Evolutionary conservation across 139 green algal species (phyloP), one percentile per base, ranked within the genome.

Genomic region (Pedinophyceae sp.): DNA sequence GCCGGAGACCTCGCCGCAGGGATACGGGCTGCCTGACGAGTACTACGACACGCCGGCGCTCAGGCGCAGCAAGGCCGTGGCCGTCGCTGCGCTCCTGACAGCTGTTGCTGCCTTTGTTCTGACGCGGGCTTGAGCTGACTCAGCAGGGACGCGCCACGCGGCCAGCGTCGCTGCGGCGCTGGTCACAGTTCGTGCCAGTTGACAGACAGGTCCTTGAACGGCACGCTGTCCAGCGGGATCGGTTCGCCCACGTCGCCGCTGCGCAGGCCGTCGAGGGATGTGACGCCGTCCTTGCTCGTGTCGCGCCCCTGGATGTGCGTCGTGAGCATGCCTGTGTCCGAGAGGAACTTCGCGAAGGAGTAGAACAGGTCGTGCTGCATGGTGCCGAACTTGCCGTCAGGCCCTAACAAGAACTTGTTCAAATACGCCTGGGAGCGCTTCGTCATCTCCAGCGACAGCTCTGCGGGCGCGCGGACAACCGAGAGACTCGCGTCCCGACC

Each of bases 331-430:
- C 74, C 70, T 1, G 27, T 54, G 1, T 58, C 30, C 5, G 54
- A 57, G 48, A 92, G 66, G 76, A 76, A 92, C 57, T 87, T 76
- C 30, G 90, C 52, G 65, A 88, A 92, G 0, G 18, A 27, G 5
- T 76, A 61, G 75, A 78, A 88, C 20, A 64, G 58, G 13, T 51
- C 18, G 34, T 23, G 3, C 10, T 74, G 59, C 61, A 75, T 72
- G n/a, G 23, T 27, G 2, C 73, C 75, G 70, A 73, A 82, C 34
- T 43, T 43, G 34, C 34, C 34, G 34, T 43, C 34, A 7, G 10
- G 7, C 10, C 13, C 34, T 7, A 43, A 13, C 10, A 43, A 43
- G 34, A 19, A 13, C 10, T 13, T 43, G 10, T 43, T 7, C 34
- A 43, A 13, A 13, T 43, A 43, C 34, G 10, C 10, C 34, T 19